Base-by-base conservation (phyloP, 2,329 filamentous ascomycete species). In the Remersonia thermophila region DNA sequence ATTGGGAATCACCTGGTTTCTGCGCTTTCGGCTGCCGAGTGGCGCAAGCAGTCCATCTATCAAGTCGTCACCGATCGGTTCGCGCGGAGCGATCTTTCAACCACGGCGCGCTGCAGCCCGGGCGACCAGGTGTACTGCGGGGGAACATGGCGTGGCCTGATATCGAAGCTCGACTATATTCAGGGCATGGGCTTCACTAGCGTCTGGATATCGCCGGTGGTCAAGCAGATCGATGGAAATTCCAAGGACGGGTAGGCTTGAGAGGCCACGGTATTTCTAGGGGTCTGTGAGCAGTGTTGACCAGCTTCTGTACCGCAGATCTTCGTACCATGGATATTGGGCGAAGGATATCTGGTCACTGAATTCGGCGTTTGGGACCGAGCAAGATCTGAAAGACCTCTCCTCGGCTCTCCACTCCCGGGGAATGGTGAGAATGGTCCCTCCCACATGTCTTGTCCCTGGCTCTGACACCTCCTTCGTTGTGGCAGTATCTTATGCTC, bases 401-500 rank as follows among this genome's bases (percentile, higher is more conserved):
- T 60, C 69, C 1, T 42, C 53, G 7, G 71, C 63, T 4, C 51
- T 76, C 12, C 71, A 77, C 44, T 51, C 55, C 13, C 60, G 70
- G 3, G 63, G 58, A 31, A 77, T 77, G 71, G 60, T 62, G 48
- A 33, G 43, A 23, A 23, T 23, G 14, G 3, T 30, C 20, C 26
- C 29, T 33, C 12, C 7, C 9, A 28, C 14, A 4, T 13, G 12
- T n/a, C 20, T 23, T 23, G 9, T 5, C 5, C 20, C 9, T 23
- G 20, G 5, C 20, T 23, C 20, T 23, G 9, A 23, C n/a, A n/a
- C n/a, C 20, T 23, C 20, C 20, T 6, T 5, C 5, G 20, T 23
- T 23, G 20, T 6, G 16, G 14, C 25, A 45, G 59, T 72, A 71
- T 45, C 55, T 77, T 27, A 77, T 77, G 72, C 60, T 77, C 2